Evolutionary conservation across 1,284 basidiomycete species (phyloP).

Genomic region (Ustilago xerochloae): DNA sequence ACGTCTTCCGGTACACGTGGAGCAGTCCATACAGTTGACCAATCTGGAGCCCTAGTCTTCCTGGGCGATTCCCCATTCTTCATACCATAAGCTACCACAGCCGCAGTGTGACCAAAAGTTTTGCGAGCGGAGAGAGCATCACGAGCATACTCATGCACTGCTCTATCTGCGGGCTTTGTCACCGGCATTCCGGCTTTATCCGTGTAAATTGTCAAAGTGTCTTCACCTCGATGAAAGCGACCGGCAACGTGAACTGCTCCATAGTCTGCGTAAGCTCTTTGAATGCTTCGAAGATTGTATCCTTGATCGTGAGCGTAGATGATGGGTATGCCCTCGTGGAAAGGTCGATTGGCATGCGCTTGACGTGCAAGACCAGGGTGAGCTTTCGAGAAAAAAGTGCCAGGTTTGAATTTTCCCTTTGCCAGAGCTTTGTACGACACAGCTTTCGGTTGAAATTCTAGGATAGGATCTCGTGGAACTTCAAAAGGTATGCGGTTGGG

Average conservation of each 20-base stretch:
- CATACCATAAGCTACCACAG: slow-evolving; percentile 6
- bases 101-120: slow-evolving; percentile 11
- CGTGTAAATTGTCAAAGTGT: neutral
- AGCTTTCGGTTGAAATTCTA: neutral
- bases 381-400: no score
- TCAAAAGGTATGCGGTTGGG: neutral
- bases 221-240: neutral
- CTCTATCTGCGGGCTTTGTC: no score
- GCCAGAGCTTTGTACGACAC: neutral
- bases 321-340: neutral
- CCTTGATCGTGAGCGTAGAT: neutral
- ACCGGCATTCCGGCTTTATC: neutral
- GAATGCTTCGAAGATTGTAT: slow-evolving; percentile 1
- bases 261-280: slow-evolving; percentile 13
- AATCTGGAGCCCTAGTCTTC: neutral
- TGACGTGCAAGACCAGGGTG: neutral
- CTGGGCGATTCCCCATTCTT: neutral
- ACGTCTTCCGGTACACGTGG: neutral
- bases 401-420: neutral
- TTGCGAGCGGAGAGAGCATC: neutral
- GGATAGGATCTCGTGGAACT: neutral
- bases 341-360: neutral
- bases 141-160: neutral
- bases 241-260: neutral
- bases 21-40: neutral